Percentiles rank a stretch among this genome's conserved stretches.
Conservation (phyloP, 2,329 filamentous ascomycete genomes). For the Fusarium camptoceras region DNA sequence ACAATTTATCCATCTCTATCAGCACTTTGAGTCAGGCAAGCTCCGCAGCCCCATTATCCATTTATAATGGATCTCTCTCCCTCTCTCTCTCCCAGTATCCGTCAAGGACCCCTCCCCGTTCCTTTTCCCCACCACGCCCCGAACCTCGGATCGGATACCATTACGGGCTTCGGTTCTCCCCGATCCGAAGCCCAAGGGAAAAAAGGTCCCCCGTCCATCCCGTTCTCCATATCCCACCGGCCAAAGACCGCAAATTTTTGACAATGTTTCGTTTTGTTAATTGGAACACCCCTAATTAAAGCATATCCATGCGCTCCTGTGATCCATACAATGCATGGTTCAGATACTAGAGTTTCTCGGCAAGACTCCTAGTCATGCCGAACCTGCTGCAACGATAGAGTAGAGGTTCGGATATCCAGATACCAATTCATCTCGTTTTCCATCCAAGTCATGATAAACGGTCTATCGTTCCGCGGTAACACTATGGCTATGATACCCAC, state of each 20-base stretch:
- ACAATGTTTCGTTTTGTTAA: background rate
- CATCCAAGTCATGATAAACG: conserved; percentile 16
- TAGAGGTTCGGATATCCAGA: background rate
- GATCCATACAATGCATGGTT: background rate
- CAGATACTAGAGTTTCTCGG: background rate
- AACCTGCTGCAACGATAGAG: background rate
- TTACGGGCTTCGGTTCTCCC: conserved; percentile 1
- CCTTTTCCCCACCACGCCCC: conserved; percentile 17
- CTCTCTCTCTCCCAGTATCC: background rate
- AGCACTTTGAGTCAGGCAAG: conserved; percentile 2
- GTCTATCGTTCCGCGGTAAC: background rate
- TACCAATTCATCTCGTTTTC: background rate
- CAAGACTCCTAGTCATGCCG: background rate
- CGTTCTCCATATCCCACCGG: background rate
- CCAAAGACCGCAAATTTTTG: background rate
- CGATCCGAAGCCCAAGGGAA: background rate
- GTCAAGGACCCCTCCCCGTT: background rate
- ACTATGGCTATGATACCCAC: background rate
- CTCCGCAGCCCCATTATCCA: background rate
- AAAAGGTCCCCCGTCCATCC: background rate
- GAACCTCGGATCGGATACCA: conserved; percentile 31
- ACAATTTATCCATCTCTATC: conserved; percentile 5
- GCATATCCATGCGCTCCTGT: background rate
- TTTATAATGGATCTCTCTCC: background rate
- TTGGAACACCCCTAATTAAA: background rate